These are phyloP conservation scores for Xylariomycetidae sp. DNA, from an alignment of 2,329 filamentous ascomycete species.

Conservation along the genomic window DNA sequence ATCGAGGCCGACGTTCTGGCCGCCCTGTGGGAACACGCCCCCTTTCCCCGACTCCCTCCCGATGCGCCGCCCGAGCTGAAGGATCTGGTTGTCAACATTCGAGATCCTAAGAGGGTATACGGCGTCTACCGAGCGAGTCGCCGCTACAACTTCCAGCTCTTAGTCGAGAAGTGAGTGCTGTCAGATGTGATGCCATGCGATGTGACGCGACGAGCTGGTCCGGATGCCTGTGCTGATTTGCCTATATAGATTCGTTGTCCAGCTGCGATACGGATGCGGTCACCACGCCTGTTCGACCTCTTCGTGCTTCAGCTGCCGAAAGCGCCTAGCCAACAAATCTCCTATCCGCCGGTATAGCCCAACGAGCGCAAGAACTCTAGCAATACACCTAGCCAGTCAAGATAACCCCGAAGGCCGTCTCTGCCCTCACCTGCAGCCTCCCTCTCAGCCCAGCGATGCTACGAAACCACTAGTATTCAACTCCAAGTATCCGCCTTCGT, in stretches of 20 bases:
- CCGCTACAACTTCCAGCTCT: conserved; percentile 59
- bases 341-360: conserved; percentile 76
- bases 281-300: conserved; percentile 64
- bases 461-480: conserved; percentile 44
- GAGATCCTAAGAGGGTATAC: conserved; percentile 58
- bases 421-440: conserved; percentile 49
- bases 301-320: conserved; percentile 77
- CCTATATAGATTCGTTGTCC: conserved; percentile 64
- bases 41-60: conserved; percentile 53
- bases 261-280: conserved; percentile 78
- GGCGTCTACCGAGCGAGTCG: conserved; percentile 56
- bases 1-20: conserved; percentile 46
- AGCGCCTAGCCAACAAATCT: conserved; percentile 58
- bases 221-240: conserved; percentile 1
- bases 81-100: conserved; percentile 51
- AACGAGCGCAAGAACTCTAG: conserved; percentile 76
- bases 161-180: conserved; percentile 59
- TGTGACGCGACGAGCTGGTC: conserved; percentile 12
- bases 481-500: conserved; percentile 25
- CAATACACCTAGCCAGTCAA: conserved; percentile 74
- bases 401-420: conserved; percentile 69
- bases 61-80: conserved; percentile 57
- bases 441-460: conserved; percentile 39
- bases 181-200: conserved; percentile 1
- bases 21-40: conserved; percentile 57